Evolutionary conservation across 306 rosid species (phyloP).

Genomic region (Astragalus glycyphyllos): DNA sequence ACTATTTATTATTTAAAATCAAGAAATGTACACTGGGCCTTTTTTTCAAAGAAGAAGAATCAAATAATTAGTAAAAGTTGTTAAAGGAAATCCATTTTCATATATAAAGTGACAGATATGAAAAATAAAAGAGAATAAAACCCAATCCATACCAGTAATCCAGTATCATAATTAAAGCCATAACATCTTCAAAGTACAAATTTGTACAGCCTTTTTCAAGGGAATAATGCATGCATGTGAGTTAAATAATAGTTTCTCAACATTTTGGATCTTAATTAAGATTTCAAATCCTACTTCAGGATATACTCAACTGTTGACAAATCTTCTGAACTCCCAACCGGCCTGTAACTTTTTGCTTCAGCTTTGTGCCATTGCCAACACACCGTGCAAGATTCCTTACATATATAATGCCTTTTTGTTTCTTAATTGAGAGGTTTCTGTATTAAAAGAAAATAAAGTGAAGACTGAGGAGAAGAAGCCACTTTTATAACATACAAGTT

Average conservation of each 20-base stretch:
- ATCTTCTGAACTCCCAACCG: slow-evolving; percentile 25
- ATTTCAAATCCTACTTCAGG: slow-evolving; percentile 6
- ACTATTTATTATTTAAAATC: too few relatives aligned
- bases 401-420: neutral
- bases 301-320: slow-evolving; percentile 23
- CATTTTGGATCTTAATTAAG: slow-evolving; percentile 34
- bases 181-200: slow-evolving; percentile 28
- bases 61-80: slow-evolving; percentile 4
- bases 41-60: too few relatives aligned
- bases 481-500: too few relatives aligned
- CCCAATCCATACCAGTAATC: slow-evolving; percentile 19
- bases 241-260: slow-evolving; percentile 18
- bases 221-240: slow-evolving; percentile 41
- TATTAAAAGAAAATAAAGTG: neutral
- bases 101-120: slow-evolving; percentile 8
- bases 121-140: slow-evolving; percentile 11
- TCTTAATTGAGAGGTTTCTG: neutral
- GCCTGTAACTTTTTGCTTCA: slow-evolving; percentile 18
- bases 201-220: slow-evolving; percentile 4
- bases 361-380: slow-evolving; percentile 18
- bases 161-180: slow-evolving; percentile 29
- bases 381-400: slow-evolving; percentile 10
- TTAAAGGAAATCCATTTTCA: slow-evolving; percentile 15
- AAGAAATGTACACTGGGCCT: too few relatives aligned
- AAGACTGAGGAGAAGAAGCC: too few relatives aligned